phyloP scores from a whole-genome alignment of 192 early-diverging fungal species.

The Cetraspora pellucida region DNA sequence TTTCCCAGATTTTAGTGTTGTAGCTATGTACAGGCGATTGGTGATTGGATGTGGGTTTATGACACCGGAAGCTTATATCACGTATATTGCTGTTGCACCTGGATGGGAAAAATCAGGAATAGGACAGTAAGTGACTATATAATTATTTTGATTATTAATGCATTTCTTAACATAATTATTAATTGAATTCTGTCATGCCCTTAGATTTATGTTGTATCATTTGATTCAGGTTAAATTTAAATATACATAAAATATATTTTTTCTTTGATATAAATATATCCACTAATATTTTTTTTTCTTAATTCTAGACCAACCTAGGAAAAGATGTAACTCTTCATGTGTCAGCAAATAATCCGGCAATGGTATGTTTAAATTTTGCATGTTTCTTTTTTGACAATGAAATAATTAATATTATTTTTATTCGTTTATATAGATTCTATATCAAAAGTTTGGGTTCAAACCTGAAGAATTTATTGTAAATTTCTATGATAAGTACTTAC shows the following conservation, averaged over 20 bases:
- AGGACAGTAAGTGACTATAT: slow-evolving; percentile 58
- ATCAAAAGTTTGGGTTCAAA: slow-evolving; percentile 93
- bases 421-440: slow-evolving; percentile 62
- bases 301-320: slow-evolving; percentile 52
- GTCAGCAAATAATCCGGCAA: slow-evolving; percentile 87
- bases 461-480: slow-evolving; percentile 87
- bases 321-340: slow-evolving; percentile 93
- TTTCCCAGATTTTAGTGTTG: slow-evolving; percentile 83
- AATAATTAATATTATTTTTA: slow-evolving; percentile 21
- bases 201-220: slow-evolving; percentile 79
- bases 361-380: slow-evolving; percentile 53
- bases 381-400: background rate
- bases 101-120: slow-evolving; percentile 88
- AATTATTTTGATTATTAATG: background rate
- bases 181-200: background rate
- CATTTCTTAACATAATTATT: background rate
- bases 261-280: slow-evolving; percentile 9
- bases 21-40: slow-evolving; percentile 76
- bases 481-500: slow-evolving; percentile 91
- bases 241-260: background rate
- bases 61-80: slow-evolving; percentile 88
- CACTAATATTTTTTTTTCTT: background rate
- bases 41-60: slow-evolving; percentile 92
- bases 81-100: slow-evolving; percentile 80
- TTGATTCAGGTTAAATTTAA: slow-evolving; percentile 64